Conservation (phyloP, 306 rosid genomes). For the Clitoria ternatea region DNA sequence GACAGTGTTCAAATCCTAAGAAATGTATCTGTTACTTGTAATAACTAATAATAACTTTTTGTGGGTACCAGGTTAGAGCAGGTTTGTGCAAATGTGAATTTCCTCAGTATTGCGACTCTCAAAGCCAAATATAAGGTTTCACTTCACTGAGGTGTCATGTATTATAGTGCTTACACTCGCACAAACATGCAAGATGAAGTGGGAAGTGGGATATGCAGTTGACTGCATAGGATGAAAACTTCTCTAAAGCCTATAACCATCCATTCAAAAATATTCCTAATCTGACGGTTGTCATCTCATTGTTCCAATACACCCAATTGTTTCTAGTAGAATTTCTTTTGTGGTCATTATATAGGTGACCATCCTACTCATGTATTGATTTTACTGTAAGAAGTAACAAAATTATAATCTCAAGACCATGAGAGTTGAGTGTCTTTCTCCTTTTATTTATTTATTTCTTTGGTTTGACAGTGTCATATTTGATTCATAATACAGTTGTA, state of each 20-base stretch:
- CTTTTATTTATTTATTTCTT: not conserved
- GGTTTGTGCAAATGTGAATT: conserved; percentile 67
- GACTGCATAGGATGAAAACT: not conserved
- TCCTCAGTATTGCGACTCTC: conserved; percentile 65
- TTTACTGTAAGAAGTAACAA: not conserved
- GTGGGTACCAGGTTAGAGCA: conserved; percentile 54
- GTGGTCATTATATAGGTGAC: conserved; percentile 7
- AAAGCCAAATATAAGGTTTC: conserved; percentile 35
- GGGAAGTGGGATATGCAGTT: not conserved
- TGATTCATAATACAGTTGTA: not conserved
- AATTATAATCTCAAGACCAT: not conserved
- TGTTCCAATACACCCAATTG: not conserved
- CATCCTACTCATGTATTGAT: not conserved
- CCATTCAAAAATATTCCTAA: not conserved
- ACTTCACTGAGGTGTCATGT: conserved; percentile 7
- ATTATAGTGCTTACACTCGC: not conserved
- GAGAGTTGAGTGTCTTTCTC: not conserved
- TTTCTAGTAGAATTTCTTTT: not conserved
- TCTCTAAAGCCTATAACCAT: not conserved
- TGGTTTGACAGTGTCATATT: not conserved
- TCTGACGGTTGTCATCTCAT: not conserved
- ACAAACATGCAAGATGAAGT: not conserved
- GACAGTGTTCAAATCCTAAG: not conserved
- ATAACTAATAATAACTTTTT: not conserved
- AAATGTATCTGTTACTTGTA: not conserved